phyloP scores from a whole-genome alignment of 257 asterid genomes.

The Ilex aquifolium region DNA sequence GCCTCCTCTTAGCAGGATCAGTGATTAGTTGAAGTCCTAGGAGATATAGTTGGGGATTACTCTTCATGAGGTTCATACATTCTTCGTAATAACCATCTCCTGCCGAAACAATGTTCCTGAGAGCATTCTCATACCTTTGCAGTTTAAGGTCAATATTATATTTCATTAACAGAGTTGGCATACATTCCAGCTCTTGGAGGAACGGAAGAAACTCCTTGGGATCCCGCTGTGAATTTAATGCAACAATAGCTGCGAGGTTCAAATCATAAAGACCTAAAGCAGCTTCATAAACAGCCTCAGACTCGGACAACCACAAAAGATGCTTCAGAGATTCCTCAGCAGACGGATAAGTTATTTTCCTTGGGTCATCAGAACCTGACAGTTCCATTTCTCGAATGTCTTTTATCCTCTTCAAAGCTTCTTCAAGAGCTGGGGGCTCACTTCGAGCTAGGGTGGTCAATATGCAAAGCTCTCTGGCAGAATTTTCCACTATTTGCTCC shows the following conservation, averaged over 20 bases:
- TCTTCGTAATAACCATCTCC: conserved; percentile 77
- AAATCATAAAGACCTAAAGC: conserved; percentile 95
- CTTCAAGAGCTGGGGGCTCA: conserved; percentile 83
- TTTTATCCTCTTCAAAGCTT: conserved; percentile 79
- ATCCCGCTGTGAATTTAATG: conserved; percentile 87
- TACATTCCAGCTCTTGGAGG: conserved; percentile 69
- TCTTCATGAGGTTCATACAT: conserved; percentile 55
- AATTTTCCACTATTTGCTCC: conserved; percentile 59
- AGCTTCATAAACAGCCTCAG: conserved; percentile 85
- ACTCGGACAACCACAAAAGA: conserved; percentile 80
- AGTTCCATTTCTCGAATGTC: conserved; percentile 77
- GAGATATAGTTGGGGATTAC: conserved; percentile 79
- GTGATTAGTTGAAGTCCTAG: conserved; percentile 65
- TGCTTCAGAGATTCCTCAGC: conserved; percentile 96
- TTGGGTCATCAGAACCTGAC: conserved; percentile 47
- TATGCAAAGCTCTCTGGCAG: conserved; percentile 90
- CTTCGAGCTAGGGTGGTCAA: conserved; percentile 86
- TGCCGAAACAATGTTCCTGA: conserved; percentile 73
- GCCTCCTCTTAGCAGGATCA: conserved; percentile 46
- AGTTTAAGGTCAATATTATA: conserved; percentile 83
- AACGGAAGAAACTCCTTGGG: conserved; percentile 95
- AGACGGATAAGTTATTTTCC: conserved; percentile 50
- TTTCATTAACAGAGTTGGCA: conserved; percentile 68
- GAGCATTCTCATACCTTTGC: conserved; percentile 70
- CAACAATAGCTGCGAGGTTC: conserved; percentile 97